These are phyloP conservation scores for Penium margaritaceum DNA, from an alignment of 139 green algal genomes.

Conservation along the genomic window DNA sequence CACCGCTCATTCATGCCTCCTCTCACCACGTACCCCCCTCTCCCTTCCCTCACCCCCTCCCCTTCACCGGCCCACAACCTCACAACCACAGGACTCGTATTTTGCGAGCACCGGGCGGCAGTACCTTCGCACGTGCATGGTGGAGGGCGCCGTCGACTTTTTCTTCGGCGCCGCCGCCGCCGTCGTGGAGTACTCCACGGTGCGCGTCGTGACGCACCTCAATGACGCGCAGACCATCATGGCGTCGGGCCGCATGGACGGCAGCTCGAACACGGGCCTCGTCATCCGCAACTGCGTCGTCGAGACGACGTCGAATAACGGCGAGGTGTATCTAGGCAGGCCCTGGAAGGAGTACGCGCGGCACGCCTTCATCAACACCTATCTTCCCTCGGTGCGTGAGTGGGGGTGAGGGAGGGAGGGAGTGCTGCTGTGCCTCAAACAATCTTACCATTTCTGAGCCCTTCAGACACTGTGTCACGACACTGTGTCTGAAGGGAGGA, in stretches of 20 bases:
- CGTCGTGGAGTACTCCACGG: constrained; percentile 6
- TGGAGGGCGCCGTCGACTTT: constrained; percentile 9
- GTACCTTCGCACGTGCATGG: constrained; percentile 6
- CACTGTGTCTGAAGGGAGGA: too few relatives aligned
- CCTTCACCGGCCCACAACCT: too few relatives aligned
- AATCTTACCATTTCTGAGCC: too few relatives aligned
- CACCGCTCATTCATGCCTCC: too few relatives aligned
- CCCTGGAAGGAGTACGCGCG: constrained; percentile 9
- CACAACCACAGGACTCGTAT: constrained; percentile 11
- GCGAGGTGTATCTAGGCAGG: constrained; percentile 7
- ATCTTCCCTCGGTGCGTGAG: not conserved
- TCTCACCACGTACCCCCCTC: too few relatives aligned
- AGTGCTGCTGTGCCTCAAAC: too few relatives aligned
- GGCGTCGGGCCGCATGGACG: not conserved
- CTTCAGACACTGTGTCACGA: too few relatives aligned
- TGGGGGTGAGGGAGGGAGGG: too few relatives aligned
- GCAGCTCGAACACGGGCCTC: not conserved
- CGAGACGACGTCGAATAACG: not conserved
- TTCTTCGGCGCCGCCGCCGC: not conserved
- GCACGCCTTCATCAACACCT: not conserved
- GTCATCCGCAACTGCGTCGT: constrained; percentile 5
- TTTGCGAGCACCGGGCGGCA: not conserved
- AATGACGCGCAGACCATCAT: not conserved
- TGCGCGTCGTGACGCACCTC: too few relatives aligned
- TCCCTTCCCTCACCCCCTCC: too few relatives aligned